Base-by-base conservation (phyloP, 106 monocot genomes). In the Dioscorea dumetorum region DNA sequence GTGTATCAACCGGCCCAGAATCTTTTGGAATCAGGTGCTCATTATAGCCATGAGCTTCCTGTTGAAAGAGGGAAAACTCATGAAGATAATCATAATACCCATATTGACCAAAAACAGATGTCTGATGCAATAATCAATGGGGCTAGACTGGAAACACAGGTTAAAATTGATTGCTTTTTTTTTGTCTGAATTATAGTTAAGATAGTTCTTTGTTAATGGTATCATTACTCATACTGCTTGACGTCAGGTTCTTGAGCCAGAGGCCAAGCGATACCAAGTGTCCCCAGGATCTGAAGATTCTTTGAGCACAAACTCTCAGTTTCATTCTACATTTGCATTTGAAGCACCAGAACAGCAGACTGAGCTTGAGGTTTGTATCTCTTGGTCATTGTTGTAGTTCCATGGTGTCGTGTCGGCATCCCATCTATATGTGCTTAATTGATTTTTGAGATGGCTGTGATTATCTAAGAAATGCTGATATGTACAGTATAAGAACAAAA, bases 181-280 rank as follows among this genome's bases (percentile, higher is more conserved):
- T 54, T 54, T 54, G 19, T 0, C 54, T 54, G 5, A 41, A 41
- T 41, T 41, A 41, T 41, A 41, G 6, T 41, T 41, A 41, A 8
- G 10, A 15, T 54, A 18, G 54, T 54, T 54, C 18, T 8, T 19
- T 8, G 54, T 54, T 54, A 54, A 54, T 3, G 5, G 5, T 3
- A 54, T 15, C 54, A 54, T 0, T 13, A 54, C 15, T 16, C 54
- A 68, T 70, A 59, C 64, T 68, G 22, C 12, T 70, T 66, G 20
- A 57, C 66, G 4, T 58, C 78, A 95, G 85, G 78, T 74, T 41
- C 52, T 85, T 65, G 79, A 88, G 35, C 78, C 64, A n/a, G 80
- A 67, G 67, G 70, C 51, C 18, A 60, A 78, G 52, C 67, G 63
- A 31, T 41, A 77, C 51, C 28, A 67, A 67, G 53, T 57, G 22